Evolutionary conservation across 768 basidiomycete genomes (phyloP).

Genomic region (Lentinula detonsa): DNA sequence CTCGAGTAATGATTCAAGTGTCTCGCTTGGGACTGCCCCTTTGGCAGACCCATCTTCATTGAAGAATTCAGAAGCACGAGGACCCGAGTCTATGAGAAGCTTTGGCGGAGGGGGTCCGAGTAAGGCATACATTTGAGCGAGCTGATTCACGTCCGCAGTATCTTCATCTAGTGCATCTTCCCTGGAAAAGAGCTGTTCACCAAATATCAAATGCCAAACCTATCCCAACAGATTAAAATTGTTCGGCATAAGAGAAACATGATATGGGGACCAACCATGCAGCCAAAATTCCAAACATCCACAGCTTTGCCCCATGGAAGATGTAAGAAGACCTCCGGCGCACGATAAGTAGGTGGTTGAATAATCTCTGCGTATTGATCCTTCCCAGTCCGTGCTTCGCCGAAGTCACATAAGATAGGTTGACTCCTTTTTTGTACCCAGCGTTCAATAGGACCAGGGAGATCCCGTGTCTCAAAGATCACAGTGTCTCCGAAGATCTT

Average conservation of each 20-base stretch:
- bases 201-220: not conserved
- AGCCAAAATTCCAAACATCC: slow-evolving; percentile 26
- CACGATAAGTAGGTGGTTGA: slow-evolving; percentile 20
- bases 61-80: not conserved
- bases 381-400: slow-evolving; percentile 11
- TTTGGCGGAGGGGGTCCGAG: no score
- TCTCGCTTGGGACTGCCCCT: no score
- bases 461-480: not conserved
- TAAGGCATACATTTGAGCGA: no score
- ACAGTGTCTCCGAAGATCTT: not conserved
- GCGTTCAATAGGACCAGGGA: not conserved
- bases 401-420: slow-evolving; percentile 17
- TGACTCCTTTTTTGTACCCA: slow-evolving; percentile 4
- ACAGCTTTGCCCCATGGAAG: slow-evolving; percentile 19
- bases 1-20: not conserved
- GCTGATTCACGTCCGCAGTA: no score
- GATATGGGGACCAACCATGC: slow-evolving; percentile 16
- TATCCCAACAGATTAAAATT: not conserved
- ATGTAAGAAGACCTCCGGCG: slow-evolving; percentile 22
- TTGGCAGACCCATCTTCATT: not conserved
- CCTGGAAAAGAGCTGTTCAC: not conserved
- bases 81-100: no score
- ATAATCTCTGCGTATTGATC: slow-evolving; percentile 8
- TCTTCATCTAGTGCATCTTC: no score
- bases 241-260: not conserved